Percentiles rank a stretch among this genome's conserved stretches.
Evolutionary conservation across 805 yeast genomes (phyloP).

Genomic region (Henningerozyma blattae): DNA sequence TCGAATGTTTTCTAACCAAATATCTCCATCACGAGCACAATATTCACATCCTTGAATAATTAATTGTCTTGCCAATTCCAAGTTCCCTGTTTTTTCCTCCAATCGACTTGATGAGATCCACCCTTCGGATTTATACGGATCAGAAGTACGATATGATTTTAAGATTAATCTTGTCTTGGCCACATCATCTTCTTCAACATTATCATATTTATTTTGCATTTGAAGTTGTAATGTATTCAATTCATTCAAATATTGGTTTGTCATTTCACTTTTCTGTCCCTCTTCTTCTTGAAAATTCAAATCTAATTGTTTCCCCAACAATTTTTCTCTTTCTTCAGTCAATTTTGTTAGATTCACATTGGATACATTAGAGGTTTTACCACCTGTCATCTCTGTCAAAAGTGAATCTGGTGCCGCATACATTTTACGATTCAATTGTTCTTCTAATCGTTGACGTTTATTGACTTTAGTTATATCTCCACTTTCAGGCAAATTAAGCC

Average conservation of each 20-base stretch:
- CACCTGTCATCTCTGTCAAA: too few species aligned
- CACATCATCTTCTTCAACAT: constrained; percentile 40
- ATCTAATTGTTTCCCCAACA: constrained; percentile 45
- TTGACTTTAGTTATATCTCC: constrained; percentile 76
- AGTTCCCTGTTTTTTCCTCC: constrained; percentile 54
- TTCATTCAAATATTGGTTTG: constrained; percentile 31
- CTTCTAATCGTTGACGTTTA: constrained; percentile 54
- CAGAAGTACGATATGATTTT: constrained; percentile 54
- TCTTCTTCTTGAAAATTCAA: constrained; percentile 8
- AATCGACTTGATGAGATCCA: constrained; percentile 83
- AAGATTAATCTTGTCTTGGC: constrained; percentile 47
- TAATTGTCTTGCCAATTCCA: constrained; percentile 42
- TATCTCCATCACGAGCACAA: constrained; percentile 54
- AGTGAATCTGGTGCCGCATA: constrained; percentile 78
- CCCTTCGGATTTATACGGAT: constrained; percentile 61
- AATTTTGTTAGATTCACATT: constrained; percentile 35
- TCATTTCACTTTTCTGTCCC: constrained; percentile 19
- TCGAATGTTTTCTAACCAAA: constrained; percentile 76
- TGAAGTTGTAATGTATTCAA: constrained; percentile 16
- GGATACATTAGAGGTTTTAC: constrained; percentile 26
- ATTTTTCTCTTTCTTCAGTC: constrained; percentile 51
- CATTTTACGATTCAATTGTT: constrained; percentile 50
- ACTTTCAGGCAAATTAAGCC: constrained; percentile 79
- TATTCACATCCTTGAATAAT: constrained; percentile 65
- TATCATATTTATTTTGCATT: constrained; percentile 2